These are phyloP conservation scores for Leccinum truebloodii DNA, from an alignment of 768 basidiomycete species.

Conservation along the genomic window DNA sequence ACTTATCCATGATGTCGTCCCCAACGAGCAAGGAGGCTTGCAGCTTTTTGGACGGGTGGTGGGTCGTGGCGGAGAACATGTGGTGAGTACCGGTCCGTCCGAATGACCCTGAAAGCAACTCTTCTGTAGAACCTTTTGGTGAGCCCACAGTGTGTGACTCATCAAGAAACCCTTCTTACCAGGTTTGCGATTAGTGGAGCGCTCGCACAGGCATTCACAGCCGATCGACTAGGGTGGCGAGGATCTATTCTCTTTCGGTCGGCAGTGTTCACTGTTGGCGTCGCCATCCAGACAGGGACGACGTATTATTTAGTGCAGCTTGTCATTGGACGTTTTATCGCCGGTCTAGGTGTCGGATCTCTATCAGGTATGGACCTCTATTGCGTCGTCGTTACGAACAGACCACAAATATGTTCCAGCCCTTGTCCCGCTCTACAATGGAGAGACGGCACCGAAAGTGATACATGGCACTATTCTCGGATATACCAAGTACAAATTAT, in stretches of 20 bases:
- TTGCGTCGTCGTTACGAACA: neutral
- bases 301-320: slow-evolving; percentile 61
- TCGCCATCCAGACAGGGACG: slow-evolving; percentile 70
- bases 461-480: slow-evolving; percentile 69
- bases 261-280: slow-evolving; percentile 67
- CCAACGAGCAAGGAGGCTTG: slow-evolving; percentile 96
- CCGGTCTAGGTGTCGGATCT: slow-evolving; percentile 77
- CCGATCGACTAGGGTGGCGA: slow-evolving; percentile 69
- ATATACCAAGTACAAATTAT: slow-evolving; percentile 81
- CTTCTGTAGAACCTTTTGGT: slow-evolving; percentile 51
- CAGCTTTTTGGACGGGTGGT: slow-evolving; percentile 31
- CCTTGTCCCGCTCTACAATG: slow-evolving; percentile 71
- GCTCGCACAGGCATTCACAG: slow-evolving; percentile 69
- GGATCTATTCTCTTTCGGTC: slow-evolving; percentile 80
- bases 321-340: slow-evolving; percentile 70
- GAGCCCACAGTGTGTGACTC: slow-evolving; percentile 16
- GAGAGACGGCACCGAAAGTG: slow-evolving; percentile 75
- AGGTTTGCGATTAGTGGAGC: slow-evolving; percentile 47
- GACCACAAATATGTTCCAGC: slow-evolving; percentile 30
- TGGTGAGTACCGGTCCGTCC: neutral
- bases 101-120: neutral
- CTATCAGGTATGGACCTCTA: slow-evolving; percentile 52
- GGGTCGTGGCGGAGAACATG: neutral
- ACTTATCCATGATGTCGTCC: slow-evolving; percentile 62
- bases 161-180: slow-evolving; percentile 5